Evolutionary conservation across 2,329 filamentous ascomycete species (phyloP).

Genomic region (Venturia nashicola): DNA sequence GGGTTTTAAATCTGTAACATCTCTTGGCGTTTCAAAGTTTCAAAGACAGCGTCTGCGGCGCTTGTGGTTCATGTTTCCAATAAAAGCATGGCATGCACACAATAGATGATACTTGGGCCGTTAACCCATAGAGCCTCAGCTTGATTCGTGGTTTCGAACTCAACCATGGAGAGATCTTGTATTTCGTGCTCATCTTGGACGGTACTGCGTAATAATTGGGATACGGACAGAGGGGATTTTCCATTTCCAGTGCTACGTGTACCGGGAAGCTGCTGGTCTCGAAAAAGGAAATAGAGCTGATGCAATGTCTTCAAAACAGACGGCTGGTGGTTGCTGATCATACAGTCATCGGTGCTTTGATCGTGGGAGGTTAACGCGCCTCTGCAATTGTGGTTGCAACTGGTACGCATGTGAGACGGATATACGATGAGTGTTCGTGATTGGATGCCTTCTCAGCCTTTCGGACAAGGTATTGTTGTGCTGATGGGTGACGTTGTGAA

Average conservation of each 20-base stretch:
- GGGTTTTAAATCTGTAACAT: background rate
- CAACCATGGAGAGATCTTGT: background rate
- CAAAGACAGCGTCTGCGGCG: background rate
- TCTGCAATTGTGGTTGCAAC: background rate
- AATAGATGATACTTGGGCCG: background rate
- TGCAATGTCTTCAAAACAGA: background rate
- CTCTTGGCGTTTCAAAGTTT: background rate
- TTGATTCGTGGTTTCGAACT: background rate
- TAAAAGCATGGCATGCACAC: background rate
- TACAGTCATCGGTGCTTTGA: background rate
- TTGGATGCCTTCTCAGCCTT: background rate
- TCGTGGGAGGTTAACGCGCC: background rate
- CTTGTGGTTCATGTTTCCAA: background rate
- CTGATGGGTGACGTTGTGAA: too few species aligned
- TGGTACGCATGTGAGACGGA: background rate
- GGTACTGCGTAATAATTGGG: background rate
- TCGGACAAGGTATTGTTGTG: background rate
- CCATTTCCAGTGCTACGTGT: background rate
- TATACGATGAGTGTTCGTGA: background rate
- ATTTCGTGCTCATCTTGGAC: background rate
- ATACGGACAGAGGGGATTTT: background rate
- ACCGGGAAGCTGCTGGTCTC: background rate
- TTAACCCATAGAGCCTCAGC: background rate
- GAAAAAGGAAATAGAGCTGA: background rate
- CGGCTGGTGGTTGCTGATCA: background rate